A percentile compares a stretch with the other conserved stretches of the same genome.
These are phyloP conservation scores for Russula griseocarnosa DNA, from an alignment of 768 basidiomycete species.

Conservation along the genomic window DNA sequence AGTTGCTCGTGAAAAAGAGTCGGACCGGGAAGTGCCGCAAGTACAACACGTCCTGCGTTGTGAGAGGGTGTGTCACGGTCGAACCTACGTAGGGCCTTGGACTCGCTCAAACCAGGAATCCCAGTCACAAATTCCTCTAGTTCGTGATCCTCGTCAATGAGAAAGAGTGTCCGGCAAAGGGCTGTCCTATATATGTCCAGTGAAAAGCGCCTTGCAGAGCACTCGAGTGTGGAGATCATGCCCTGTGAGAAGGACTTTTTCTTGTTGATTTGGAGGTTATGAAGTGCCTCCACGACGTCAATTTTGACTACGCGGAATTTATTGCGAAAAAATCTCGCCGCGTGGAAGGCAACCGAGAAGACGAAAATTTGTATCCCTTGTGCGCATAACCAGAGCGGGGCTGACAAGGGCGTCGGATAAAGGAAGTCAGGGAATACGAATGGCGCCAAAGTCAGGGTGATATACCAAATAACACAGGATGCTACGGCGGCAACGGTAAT, in stretches of 20 bases:
- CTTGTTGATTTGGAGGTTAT: not conserved
- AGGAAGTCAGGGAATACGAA: conserved; percentile 1
- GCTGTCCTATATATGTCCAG: not conserved
- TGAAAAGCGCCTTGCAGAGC: not conserved
- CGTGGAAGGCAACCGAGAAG: not conserved
- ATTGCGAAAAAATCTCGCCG: not conserved
- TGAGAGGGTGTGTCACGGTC: not conserved
- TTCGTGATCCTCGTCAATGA: not conserved
- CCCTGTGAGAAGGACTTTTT: not conserved
- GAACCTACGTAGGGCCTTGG: not conserved
- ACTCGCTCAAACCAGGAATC: not conserved
- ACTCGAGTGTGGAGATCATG: not conserved
- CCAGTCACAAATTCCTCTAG: not conserved
- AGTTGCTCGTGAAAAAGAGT: not conserved
- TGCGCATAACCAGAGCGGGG: not conserved
- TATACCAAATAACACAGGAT: not conserved
- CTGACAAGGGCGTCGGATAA: conserved; percentile 5
- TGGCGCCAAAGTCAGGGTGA: not conserved
- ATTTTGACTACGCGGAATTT: not conserved
- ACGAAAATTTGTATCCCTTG: not conserved
- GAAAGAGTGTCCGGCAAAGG: not conserved
- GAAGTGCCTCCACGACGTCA: not conserved
- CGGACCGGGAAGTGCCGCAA: conserved; percentile 1
- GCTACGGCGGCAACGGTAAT: not conserved
- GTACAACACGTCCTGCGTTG: not conserved